Conservation (phyloP, 2,329 filamentous ascomycete species). For the Xylaria sp. region DNA sequence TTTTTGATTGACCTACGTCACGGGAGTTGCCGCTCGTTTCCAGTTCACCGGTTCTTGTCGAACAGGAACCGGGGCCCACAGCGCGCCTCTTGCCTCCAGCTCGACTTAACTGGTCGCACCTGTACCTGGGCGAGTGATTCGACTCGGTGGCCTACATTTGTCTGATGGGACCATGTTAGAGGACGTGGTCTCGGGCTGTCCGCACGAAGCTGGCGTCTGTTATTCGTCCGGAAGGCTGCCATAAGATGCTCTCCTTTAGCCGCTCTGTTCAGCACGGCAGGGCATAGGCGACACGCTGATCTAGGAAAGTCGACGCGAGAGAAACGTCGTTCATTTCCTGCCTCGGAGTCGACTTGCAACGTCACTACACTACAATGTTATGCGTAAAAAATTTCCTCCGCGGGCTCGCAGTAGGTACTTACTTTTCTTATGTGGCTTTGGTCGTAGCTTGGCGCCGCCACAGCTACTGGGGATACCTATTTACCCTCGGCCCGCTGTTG, state of each 20-base stretch:
- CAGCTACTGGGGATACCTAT: slow-evolving; percentile 8
- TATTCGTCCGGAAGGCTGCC: slow-evolving; percentile 6
- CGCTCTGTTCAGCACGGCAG: slow-evolving; percentile 24
- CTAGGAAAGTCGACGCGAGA: slow-evolving; percentile 10
- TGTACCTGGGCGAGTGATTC: background rate
- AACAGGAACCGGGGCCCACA: background rate
- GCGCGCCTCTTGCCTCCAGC: slow-evolving; percentile 1
- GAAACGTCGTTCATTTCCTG: background rate
- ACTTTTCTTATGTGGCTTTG: background rate
- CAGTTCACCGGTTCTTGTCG: background rate
- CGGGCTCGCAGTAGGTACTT: background rate
- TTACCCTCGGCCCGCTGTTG: slow-evolving; percentile 18
- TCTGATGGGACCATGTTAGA: background rate
- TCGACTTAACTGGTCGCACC: background rate
- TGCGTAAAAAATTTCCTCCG: too few relatives aligned
- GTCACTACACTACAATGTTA: background rate
- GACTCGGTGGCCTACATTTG: background rate
- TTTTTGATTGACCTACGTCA: too few relatives aligned
- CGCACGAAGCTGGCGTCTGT: slow-evolving; percentile 7
- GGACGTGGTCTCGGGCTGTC: slow-evolving; percentile 11
- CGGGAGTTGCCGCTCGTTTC: background rate
- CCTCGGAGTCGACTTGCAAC: background rate
- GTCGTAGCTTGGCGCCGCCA: slow-evolving; percentile 13
- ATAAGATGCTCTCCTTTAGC: slow-evolving; percentile 10
- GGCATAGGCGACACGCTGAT: background rate